Percentiles rank a stretch among this genome's conserved stretches.
These are phyloP conservation scores for Ustilago cynodontis DNA, from an alignment of 1,284 basidiomycete species.

Conservation along the genomic window DNA sequence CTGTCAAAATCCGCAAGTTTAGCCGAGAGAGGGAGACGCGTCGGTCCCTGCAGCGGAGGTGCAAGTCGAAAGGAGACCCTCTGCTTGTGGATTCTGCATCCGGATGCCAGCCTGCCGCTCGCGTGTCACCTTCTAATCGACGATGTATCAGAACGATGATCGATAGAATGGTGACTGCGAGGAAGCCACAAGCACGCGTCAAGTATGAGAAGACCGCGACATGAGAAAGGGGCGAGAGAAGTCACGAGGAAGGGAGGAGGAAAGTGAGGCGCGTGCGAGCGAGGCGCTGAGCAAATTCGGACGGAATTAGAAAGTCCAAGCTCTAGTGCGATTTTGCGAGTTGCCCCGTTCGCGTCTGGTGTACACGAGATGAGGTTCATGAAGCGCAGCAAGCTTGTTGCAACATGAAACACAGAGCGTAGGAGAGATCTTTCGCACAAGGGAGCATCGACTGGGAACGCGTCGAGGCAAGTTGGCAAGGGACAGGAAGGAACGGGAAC, in stretches of 20 bases:
- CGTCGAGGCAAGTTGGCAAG: conserved; percentile 4
- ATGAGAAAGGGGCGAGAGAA: background rate
- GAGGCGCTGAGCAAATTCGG: conserved; percentile 1
- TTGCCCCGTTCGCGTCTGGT: conserved; percentile 37
- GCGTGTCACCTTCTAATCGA: background rate
- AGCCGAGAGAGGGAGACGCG: conserved; percentile 27
- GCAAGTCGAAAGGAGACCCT: background rate
- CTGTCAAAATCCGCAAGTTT: conserved; percentile 39
- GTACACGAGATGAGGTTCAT: conserved; percentile 11
- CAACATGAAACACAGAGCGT: background rate
- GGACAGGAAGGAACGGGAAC: background rate
- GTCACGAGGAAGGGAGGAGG: too few species aligned
- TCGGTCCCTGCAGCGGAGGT: conserved; percentile 16
- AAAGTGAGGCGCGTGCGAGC: conserved; percentile 7
- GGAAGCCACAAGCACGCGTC: background rate
- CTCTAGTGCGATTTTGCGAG: conserved; percentile 16
- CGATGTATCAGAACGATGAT: background rate
- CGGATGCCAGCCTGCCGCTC: background rate
- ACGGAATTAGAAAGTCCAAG: conserved; percentile 10
- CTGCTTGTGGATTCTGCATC: background rate
- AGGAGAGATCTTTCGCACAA: background rate
- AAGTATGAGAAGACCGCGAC: background rate
- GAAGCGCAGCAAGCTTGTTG: background rate
- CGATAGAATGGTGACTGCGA: background rate
- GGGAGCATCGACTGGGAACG: background rate